A percentile compares a stretch with the other conserved stretches of the same genome.
These are phyloP conservation scores for Yarrowia deformans DNA, from an alignment of 805 yeast species.

Conservation along the genomic window DNA sequence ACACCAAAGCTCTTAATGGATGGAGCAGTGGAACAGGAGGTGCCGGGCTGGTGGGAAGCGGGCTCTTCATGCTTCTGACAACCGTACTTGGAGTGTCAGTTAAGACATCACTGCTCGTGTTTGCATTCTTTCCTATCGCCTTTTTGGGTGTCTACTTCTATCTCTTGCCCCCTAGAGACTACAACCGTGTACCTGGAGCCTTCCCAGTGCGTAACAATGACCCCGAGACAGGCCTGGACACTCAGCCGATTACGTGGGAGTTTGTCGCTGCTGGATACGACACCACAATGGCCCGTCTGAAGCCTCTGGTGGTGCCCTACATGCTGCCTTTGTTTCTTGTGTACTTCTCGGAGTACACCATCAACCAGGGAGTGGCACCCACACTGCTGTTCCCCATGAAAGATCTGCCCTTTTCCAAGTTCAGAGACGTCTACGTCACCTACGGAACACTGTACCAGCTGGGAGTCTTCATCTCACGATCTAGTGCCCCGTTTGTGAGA, in stretches of 20 bases:
- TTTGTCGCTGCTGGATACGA: neutral
- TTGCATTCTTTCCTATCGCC: constrained; percentile 54
- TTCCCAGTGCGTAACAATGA: constrained; percentile 5
- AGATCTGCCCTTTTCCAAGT: constrained; percentile 70
- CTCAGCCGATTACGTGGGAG: constrained; percentile 13
- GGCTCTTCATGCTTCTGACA: constrained; percentile 72
- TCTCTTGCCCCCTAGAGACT: constrained; percentile 47
- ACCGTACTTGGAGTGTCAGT: constrained; percentile 68
- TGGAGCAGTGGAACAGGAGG: constrained; percentile 97
- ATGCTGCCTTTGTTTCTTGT: constrained; percentile 87
- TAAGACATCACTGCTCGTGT: constrained; percentile 61
- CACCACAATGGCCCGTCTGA: constrained; percentile 45
- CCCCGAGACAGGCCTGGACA: constrained; percentile 7
- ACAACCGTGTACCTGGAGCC: constrained; percentile 6
- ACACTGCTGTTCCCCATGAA: constrained; percentile 80
- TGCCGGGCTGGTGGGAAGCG: constrained; percentile 86
- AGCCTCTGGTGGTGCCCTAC: constrained; percentile 54
- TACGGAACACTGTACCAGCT: constrained; percentile 89
- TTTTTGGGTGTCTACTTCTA: constrained; percentile 47
- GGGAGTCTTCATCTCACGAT: constrained; percentile 91
- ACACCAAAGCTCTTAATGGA: constrained; percentile 70
- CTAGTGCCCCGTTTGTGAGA: constrained; percentile 74
- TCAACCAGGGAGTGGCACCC: constrained; percentile 92
- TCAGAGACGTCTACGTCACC: constrained; percentile 87
- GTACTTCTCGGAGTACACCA: constrained; percentile 83